A percentile compares a stretch with the other conserved stretches of the same genome.
These are phyloP conservation scores for Isabelozyma heimii DNA, from an alignment of 805 yeast genomes.

Conservation along the genomic window DNA sequence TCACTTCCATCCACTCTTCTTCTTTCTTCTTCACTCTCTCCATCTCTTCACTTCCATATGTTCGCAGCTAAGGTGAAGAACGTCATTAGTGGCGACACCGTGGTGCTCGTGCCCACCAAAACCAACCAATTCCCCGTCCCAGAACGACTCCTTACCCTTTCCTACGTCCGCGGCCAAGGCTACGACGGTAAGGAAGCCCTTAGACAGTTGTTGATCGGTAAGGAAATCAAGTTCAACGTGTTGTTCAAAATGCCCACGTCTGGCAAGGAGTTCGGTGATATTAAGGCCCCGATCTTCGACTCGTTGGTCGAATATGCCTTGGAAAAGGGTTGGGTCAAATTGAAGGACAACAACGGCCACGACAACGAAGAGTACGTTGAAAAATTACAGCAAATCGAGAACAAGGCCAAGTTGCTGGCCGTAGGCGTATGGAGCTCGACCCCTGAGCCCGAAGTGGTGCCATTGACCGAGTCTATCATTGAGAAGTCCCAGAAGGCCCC, in stretches of 20 bases:
- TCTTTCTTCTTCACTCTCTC: neutral
- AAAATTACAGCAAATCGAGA: conserved; percentile 40
- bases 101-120: conserved; percentile 55
- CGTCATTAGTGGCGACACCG: conserved; percentile 69
- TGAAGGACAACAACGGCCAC: conserved; percentile 46
- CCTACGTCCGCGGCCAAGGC: conserved; percentile 59
- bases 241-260: conserved; percentile 47
- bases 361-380: conserved; percentile 43
- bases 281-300: conserved; percentile 58
- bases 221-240: conserved; percentile 58
- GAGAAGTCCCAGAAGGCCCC: conserved; percentile 39
- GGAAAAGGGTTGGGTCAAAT: conserved; percentile 58
- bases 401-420: conserved; percentile 49
- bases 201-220: conserved; percentile 62
- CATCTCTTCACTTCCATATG: conserved; percentile 1
- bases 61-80: conserved; percentile 62
- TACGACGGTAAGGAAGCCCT: conserved; percentile 61
- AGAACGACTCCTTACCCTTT: conserved; percentile 64
- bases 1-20: neutral
- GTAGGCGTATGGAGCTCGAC: conserved; percentile 54
- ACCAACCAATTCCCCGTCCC: conserved; percentile 41
- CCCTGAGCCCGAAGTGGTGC: conserved; percentile 11
- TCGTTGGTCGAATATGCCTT: conserved; percentile 58
- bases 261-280: conserved; percentile 71
- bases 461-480: conserved; percentile 29